phyloP scores from a whole-genome alignment of 129 eudicot genomes.

The Cynara cardunculus region DNA sequence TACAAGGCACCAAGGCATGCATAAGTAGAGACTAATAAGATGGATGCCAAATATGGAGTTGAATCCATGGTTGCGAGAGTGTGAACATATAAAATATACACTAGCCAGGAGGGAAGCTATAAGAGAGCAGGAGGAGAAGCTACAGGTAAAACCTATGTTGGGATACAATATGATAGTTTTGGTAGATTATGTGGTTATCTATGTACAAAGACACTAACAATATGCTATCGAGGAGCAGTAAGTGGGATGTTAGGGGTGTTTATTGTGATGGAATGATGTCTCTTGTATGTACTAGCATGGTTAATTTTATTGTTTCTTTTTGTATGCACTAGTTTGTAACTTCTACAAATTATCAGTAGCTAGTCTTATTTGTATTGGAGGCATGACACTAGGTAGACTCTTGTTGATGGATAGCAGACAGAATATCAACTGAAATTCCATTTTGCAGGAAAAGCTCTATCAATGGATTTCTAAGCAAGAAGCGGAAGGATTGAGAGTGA shows the following conservation, averaged over 20 bases:
- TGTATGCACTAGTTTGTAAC: neutral
- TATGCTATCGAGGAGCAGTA: neutral
- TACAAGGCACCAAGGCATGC: neutral
- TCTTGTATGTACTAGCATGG: neutral
- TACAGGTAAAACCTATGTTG: neutral
- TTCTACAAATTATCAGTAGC: neutral
- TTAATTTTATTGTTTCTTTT: neutral
- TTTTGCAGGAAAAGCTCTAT: conserved; percentile 40
- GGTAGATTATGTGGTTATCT: neutral
- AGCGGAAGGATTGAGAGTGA: conserved; percentile 39
- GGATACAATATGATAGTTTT: neutral
- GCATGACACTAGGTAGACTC: neutral
- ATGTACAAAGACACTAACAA: neutral
- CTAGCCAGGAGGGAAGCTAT: neutral
- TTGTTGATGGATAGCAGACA: neutral
- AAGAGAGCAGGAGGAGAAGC: neutral
- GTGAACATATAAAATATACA: neutral
- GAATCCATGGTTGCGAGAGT: neutral
- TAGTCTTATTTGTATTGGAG: neutral
- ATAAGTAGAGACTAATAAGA: neutral
- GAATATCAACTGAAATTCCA: neutral
- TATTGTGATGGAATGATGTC: neutral
- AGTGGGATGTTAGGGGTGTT: neutral
- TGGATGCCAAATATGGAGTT: neutral
- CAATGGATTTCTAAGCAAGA: conserved; percentile 48